Conservation (phyloP, 2,329 filamentous ascomycete genomes). For the Trichoderma koningiopsis region DNA sequence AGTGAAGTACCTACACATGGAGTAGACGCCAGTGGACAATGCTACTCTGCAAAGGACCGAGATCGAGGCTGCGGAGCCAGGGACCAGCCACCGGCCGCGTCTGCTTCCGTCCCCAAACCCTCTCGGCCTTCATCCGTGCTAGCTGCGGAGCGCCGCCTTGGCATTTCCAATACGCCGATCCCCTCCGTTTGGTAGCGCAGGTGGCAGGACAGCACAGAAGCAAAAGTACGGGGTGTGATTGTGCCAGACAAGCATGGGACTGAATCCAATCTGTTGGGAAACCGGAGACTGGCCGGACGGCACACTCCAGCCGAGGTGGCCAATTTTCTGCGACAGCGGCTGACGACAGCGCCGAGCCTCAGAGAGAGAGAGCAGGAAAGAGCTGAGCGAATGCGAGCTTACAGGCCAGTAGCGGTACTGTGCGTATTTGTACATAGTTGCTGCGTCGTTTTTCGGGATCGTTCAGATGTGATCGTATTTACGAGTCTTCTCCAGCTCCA, state of each 20-base stretch:
- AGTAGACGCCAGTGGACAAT: neutral
- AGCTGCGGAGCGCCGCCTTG: neutral
- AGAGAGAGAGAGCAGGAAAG: neutral
- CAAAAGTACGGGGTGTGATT: neutral
- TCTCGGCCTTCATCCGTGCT: neutral
- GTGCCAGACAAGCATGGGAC: neutral
- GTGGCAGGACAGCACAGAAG: neutral
- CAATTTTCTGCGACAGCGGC: conserved; percentile 11
- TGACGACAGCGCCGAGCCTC: conserved; percentile 24
- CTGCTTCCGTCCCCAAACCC: neutral
- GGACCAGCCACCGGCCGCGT: neutral
- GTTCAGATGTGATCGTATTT: neutral
- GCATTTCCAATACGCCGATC: neutral
- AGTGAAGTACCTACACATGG: neutral
- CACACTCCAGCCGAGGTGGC: conserved; percentile 23
- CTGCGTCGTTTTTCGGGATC: neutral
- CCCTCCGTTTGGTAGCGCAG: neutral
- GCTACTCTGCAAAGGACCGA: neutral
- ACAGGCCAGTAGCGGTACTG: neutral
- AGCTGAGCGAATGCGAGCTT: neutral
- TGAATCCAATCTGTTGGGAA: conserved; percentile 23
- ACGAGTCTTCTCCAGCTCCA: neutral
- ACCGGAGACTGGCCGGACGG: neutral
- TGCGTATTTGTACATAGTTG: neutral
- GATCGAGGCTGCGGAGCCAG: neutral